phyloP scores from a whole-genome alignment of 1,284 basidiomycete genomes.

The Naganishia albida region DNA sequence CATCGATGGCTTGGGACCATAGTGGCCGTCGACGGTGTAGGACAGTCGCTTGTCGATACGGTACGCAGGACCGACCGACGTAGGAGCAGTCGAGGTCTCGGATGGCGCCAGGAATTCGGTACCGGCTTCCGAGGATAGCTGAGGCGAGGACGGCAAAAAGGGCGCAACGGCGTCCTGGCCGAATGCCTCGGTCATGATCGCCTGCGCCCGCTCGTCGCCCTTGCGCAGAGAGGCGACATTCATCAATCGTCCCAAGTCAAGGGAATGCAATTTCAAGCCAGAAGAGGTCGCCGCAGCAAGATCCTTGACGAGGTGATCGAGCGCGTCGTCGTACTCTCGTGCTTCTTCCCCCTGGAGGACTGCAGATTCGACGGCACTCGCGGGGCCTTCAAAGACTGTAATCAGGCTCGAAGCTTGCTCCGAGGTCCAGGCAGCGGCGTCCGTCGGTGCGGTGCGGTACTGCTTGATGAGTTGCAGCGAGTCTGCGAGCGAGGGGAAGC shows the following conservation, averaged over 20 bases:
- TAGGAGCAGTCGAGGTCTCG: constrained; percentile 21
- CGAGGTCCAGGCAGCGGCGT: constrained; percentile 1
- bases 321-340: constrained; percentile 40
- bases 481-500: constrained; percentile 4
- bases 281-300: constrained; percentile 45
- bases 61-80: constrained; percentile 15
- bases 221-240: constrained; percentile 18
- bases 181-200: constrained; percentile 36
- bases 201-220: constrained; percentile 47
- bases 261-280: constrained; percentile 55
- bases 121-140: not conserved
- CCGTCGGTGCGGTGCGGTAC: not conserved
- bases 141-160: constrained; percentile 17
- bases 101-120: constrained; percentile 13
- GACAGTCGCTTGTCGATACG: constrained; percentile 8
- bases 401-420: constrained; percentile 36
- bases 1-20: constrained; percentile 26
- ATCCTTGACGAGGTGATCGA: constrained; percentile 60
- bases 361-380: constrained; percentile 40
- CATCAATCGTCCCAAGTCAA: constrained; percentile 38
- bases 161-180: constrained; percentile 35
- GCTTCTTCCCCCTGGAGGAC: constrained; percentile 35
- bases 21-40: constrained; percentile 19
- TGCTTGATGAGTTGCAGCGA: constrained; percentile 3
- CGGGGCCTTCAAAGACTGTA: constrained; percentile 54